Evolutionary conservation across 2,329 filamentous ascomycete genomes (phyloP), one percentile per base, ranked within the genome.

Genomic region (Colletotrichum echinochloae): DNA sequence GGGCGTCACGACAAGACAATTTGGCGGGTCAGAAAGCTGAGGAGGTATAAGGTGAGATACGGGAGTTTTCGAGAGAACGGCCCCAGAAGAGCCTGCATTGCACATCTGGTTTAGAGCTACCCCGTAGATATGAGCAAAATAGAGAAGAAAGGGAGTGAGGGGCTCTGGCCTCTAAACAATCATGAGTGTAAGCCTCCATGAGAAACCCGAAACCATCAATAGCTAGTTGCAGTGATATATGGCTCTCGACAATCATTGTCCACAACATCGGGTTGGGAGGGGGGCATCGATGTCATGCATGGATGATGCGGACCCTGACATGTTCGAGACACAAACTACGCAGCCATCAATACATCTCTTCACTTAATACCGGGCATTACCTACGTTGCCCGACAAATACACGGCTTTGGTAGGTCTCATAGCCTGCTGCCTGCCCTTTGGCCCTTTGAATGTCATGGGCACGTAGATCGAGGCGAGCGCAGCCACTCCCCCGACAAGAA

Each of bases 31-130:
- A 33, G 16, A 20, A 68, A 23, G 65, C 57, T 44, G 51, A 66
- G 41, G 63, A 66, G 35, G 63, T 66, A 9, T 70, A 18, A 66
- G 23, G 2, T 2, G 35, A 39, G n/a, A 4, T 5, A 14, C 14
- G 37, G 1, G 35, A 44, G 6, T 14, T 16, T 18, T 33, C 20
- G 8, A 8, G n/a, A 18, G 23, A 28, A 23, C 16, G 7, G 37
- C 9, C 26, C 6, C 12, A 7, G 23, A 35, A 20, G 26, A 28
- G 12, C 18, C 37, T 30, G 37, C 33, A 37, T 55, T 11, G 26
- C 14, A 7, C 26, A 30, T 20, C 16, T 28, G 8, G 49, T 18
- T 9, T 30, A 5, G 30, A 18, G 33, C 52, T 8, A 14, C n/a
- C 52, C 2, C 9, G 18, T 12, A 0, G 23, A 14, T 28, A 28